Evolutionary conservation across 2,329 filamentous ascomycete species (phyloP).

Genomic region (Aspergillus brasiliensis): DNA sequence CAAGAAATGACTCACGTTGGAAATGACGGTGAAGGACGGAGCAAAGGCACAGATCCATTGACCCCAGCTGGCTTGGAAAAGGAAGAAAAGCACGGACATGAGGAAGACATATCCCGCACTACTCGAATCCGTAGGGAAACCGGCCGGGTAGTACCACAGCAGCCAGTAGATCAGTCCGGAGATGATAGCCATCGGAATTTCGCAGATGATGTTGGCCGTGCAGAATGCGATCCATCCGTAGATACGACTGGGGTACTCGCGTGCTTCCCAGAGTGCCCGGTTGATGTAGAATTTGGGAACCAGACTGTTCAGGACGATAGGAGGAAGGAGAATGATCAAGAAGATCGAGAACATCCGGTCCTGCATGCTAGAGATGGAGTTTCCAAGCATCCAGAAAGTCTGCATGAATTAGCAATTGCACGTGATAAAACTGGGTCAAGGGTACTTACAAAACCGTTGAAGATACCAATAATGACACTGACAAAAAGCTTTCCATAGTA

Average conservation of each 20-base stretch:
- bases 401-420: constrained; percentile 7
- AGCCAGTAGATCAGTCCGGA: constrained; percentile 69
- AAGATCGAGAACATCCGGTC: constrained; percentile 76
- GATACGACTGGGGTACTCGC: constrained; percentile 72
- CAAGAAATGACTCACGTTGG: constrained; percentile 50
- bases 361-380: constrained; percentile 69
- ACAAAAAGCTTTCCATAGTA: constrained; percentile 76
- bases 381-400: constrained; percentile 71
- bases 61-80: constrained; percentile 75
- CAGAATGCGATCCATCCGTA: constrained; percentile 78
- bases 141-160: constrained; percentile 76
- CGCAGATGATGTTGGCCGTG: constrained; percentile 70
- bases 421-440: not conserved
- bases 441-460: constrained; percentile 65
- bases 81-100: constrained; percentile 75
- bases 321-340: constrained; percentile 66
- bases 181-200: constrained; percentile 71
- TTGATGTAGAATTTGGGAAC: constrained; percentile 78
- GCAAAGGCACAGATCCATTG: constrained; percentile 86
- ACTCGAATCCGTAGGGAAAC: constrained; percentile 65
- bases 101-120: constrained; percentile 75
- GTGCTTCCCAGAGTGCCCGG: constrained; percentile 70
- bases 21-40: constrained; percentile 75
- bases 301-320: constrained; percentile 71
- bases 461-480: constrained; percentile 70